These are phyloP conservation scores for Lachnellula cervina DNA, from an alignment of 2,329 filamentous ascomycete species.

Conservation along the genomic window DNA sequence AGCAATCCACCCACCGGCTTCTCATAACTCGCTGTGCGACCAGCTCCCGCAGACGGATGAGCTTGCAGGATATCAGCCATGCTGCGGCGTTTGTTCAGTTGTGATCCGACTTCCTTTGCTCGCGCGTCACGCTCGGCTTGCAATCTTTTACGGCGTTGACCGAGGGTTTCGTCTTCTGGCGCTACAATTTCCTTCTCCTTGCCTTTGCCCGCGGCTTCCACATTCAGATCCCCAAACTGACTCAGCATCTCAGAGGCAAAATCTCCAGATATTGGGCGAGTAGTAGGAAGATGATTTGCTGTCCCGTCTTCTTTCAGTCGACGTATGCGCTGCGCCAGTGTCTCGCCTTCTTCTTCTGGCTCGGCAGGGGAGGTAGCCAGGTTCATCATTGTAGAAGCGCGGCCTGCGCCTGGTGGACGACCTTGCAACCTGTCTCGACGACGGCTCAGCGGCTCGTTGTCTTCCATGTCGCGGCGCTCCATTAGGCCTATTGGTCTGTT, in stretches of 20 bases:
- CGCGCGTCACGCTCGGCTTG: slow-evolving; percentile 65
- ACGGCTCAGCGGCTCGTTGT: slow-evolving; percentile 67
- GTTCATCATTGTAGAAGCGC: slow-evolving; percentile 28
- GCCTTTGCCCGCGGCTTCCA: slow-evolving; percentile 31
- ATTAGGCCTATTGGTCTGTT: slow-evolving; percentile 68
- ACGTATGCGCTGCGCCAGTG: slow-evolving; percentile 59
- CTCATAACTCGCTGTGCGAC: slow-evolving; percentile 12
- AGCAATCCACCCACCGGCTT: slow-evolving; percentile 27
- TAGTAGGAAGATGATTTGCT: slow-evolving; percentile 20
- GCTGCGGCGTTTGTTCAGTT: slow-evolving; percentile 36
- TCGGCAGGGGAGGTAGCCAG: slow-evolving; percentile 29
- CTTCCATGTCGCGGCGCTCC: slow-evolving; percentile 79
- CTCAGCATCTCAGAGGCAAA: slow-evolving; percentile 67
- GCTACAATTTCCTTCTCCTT: slow-evolving; percentile 30
- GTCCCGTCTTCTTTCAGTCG: slow-evolving; percentile 55
- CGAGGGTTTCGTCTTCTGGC: slow-evolving; percentile 69
- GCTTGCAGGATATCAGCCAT: slow-evolving; percentile 44
- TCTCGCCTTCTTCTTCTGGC: slow-evolving; percentile 51
- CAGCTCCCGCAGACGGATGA: slow-evolving; percentile 40
- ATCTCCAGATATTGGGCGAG: slow-evolving; percentile 54
- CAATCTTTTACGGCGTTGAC: slow-evolving; percentile 68
- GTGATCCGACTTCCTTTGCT: slow-evolving; percentile 46
- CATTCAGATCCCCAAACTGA: slow-evolving; percentile 48
- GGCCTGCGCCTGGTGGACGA: slow-evolving; percentile 15
- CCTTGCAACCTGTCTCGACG: slow-evolving; percentile 30